phyloP scores from a whole-genome alignment of 805 yeast species.

The Myxozyma neglecta region DNA sequence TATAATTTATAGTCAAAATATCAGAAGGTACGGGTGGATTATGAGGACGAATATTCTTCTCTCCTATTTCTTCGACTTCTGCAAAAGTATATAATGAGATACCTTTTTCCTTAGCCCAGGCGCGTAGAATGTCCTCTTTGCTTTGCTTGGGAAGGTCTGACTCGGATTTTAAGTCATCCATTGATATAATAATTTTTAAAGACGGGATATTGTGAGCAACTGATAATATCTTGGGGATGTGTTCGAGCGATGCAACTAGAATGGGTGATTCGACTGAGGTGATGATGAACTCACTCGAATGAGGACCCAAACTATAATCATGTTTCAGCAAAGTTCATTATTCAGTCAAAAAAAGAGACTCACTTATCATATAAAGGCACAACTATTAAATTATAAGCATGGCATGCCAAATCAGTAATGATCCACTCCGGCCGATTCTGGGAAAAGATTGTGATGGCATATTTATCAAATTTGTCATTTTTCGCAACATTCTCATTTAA shows the following conservation, averaged over 20 bases:
- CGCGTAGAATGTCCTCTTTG: constrained; percentile 35
- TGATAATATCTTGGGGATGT: constrained; percentile 50
- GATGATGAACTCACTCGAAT: constrained; percentile 63
- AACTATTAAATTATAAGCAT: constrained; percentile 54
- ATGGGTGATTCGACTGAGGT: constrained; percentile 62
- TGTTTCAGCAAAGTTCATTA: not conserved
- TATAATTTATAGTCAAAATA: constrained; percentile 63
- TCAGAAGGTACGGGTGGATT: constrained; percentile 55
- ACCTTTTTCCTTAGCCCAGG: constrained; percentile 37
- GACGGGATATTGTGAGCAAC: constrained; percentile 46
- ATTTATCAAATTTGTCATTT: constrained; percentile 41
- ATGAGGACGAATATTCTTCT: constrained; percentile 48
- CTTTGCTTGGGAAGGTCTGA: constrained; percentile 36
- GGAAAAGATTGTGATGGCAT: constrained; percentile 57
- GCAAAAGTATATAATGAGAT: constrained; percentile 41
- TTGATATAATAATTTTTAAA: constrained; percentile 56
- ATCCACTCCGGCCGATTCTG: constrained; percentile 68
- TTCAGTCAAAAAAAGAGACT: not conserved
- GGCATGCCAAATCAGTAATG: constrained; percentile 66
- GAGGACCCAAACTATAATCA: constrained; percentile 51
- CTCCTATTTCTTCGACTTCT: constrained; percentile 45
- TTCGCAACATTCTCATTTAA: constrained; percentile 37
- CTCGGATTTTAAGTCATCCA: constrained; percentile 49
- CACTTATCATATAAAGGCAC: constrained; percentile 53
- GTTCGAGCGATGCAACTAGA: constrained; percentile 53